phyloP scores from a whole-genome alignment of 345 rosid genomes.

The Ricinus communis region DNA sequence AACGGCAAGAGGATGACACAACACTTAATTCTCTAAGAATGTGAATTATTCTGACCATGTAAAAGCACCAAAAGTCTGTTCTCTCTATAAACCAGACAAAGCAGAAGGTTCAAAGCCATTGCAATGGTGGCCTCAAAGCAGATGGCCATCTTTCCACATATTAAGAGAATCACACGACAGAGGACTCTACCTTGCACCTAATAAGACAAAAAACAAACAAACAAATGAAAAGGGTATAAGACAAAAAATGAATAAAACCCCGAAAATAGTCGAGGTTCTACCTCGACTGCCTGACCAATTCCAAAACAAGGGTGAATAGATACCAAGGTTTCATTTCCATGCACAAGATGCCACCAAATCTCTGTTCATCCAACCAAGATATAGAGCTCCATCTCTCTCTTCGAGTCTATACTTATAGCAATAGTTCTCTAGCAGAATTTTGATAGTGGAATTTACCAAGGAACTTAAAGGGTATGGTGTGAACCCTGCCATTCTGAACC shows the following conservation, averaged over 20 bases:
- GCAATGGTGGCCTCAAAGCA: constrained; percentile 1
- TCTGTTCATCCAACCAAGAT: constrained; percentile 87
- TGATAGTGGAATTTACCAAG: constrained; percentile 67
- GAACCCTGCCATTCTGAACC: constrained; percentile 87
- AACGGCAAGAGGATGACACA: neutral
- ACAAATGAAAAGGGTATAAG: neutral
- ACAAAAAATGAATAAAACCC: neutral
- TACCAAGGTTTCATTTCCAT: constrained; percentile 53
- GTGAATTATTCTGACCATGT: constrained; percentile 1
- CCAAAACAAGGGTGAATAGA: neutral
- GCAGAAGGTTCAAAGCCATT: constrained; percentile 10
- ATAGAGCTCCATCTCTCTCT: constrained; percentile 76
- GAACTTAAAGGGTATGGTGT: constrained; percentile 73
- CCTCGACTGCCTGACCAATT: neutral
- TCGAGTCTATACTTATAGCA: constrained; percentile 58
- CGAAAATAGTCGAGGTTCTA: neutral
- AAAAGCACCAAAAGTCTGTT: constrained; percentile 10
- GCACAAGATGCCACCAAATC: constrained; percentile 89
- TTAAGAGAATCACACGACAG: neutral
- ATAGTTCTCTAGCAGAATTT: constrained; percentile 59
- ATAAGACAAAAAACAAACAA: neutral
- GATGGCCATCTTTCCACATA: constrained; percentile 7
- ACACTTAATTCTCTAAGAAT: constrained; percentile 3
- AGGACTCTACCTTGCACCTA: neutral
- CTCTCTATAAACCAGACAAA: neutral